phyloP scores from a whole-genome alignment of 2,329 filamentous ascomycete genomes.

The Exophiala mesophila region DNA sequence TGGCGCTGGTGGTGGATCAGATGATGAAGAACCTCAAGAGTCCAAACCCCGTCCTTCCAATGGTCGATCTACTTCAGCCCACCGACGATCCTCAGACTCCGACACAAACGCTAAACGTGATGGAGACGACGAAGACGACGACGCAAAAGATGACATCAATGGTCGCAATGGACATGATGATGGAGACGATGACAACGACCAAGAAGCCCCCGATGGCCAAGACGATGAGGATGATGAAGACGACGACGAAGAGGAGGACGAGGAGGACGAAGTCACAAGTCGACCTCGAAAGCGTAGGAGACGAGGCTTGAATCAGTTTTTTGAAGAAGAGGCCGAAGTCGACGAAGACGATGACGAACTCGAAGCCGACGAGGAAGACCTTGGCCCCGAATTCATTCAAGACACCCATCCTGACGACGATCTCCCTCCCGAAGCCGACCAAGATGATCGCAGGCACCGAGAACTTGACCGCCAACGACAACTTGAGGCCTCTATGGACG shows the following conservation, averaged over 20 bases:
- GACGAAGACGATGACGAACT: slow-evolving; percentile 86
- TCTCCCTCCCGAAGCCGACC: slow-evolving; percentile 65
- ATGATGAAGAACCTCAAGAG: slow-evolving; percentile 43
- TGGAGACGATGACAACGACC: slow-evolving; percentile 35
- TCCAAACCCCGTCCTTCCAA: slow-evolving; percentile 23
- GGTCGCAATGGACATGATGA: slow-evolving; percentile 42
- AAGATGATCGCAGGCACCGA: slow-evolving; percentile 87
- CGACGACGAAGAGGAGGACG: slow-evolving; percentile 41
- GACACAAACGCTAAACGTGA: slow-evolving; percentile 26
- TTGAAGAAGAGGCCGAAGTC: slow-evolving; percentile 97
- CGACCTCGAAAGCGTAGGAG: slow-evolving; percentile 73
- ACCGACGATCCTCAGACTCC: slow-evolving; percentile 4
- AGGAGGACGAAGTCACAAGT: slow-evolving; percentile 40
- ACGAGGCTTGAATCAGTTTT: slow-evolving; percentile 74
- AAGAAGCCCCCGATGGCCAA: slow-evolving; percentile 48
- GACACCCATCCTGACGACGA: slow-evolving; percentile 91
- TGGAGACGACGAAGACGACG: slow-evolving; percentile 45
- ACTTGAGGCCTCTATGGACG: slow-evolving; percentile 79
- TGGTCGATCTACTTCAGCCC: slow-evolving; percentile 25
- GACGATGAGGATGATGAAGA: slow-evolving; percentile 57
- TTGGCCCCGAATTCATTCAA: slow-evolving; percentile 79
- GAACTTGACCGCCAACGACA: slow-evolving; percentile 92
- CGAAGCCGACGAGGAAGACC: slow-evolving; percentile 84
- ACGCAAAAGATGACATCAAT: slow-evolving; percentile 25
- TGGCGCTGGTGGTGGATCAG: slow-evolving; percentile 65